A percentile compares a stretch with the other conserved stretches of the same genome.
Evolutionary conservation across 306 rosid genomes (phyloP).

Genomic region (Arachis hypogaea): DNA sequence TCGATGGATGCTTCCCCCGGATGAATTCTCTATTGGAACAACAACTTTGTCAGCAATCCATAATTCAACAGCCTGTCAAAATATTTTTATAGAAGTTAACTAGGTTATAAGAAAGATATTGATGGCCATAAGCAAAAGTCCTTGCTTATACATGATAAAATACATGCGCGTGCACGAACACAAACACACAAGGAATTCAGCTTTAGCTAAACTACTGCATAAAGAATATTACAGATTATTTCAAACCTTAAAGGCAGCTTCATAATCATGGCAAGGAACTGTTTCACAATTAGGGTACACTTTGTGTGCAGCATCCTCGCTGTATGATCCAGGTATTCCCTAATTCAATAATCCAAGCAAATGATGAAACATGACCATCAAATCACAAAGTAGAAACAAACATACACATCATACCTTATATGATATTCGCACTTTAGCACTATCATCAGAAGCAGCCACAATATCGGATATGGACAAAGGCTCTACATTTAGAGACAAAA

Average conservation of each 20-base stretch:
- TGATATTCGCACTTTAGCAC: constrained; percentile 53
- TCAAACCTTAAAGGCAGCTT: constrained; percentile 71
- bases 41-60: constrained; percentile 72
- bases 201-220: constrained; percentile 1
- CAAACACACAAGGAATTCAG: background rate
- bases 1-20: constrained; percentile 78
- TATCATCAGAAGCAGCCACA: constrained; percentile 45
- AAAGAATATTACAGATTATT: constrained; percentile 31
- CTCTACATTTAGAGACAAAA: constrained; percentile 47
- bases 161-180: too few species aligned
- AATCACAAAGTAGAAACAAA: constrained; percentile 17
- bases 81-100: constrained; percentile 1
- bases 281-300: constrained; percentile 70
- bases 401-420: constrained; percentile 54
- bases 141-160: too few species aligned
- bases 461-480: constrained; percentile 59
- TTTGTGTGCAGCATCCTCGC: constrained; percentile 76
- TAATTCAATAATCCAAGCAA: constrained; percentile 47
- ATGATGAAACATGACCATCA: constrained; percentile 32
- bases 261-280: constrained; percentile 70
- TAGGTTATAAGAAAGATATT: constrained; percentile 30
- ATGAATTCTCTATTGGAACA: constrained; percentile 71
- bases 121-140: background rate
- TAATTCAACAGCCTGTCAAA: constrained; percentile 68
- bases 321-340: constrained; percentile 71